Evolutionary conservation across 1,139 yeast species (phyloP), one percentile per base, ranked within the genome.

Genomic region (Scheffersomyces cryptocercus): DNA sequence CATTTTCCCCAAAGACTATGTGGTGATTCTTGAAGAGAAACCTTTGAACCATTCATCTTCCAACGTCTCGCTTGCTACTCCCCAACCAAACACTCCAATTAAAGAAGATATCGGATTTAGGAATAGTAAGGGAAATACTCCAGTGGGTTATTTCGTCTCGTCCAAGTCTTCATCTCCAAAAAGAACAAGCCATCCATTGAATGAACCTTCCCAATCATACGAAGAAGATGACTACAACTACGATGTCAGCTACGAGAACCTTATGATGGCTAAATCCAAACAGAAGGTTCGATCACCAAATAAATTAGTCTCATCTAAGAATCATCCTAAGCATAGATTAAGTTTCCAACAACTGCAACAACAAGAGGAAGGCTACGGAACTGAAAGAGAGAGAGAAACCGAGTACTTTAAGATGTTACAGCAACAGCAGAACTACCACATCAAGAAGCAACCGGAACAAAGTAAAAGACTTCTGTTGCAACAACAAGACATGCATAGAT

Each of bases 1-100:
- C 0, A 75, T 82, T 42, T 91, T 93, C 56, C 98, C 98, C 1
- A 78, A 84, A 40, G 93, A 90, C 56, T 91, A 86, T 60, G 97
- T 90, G n/a, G 83, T 81, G 47, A 59, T 77, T 38, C 65, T 81
- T 40, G 79, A 70, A 42, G 36, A 29, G 30, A 20, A 20, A 6
- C 26, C 26, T 5, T 47, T 53, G 36, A 45, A 52, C 31, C 48
- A 47, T 35, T 52, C 55, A 10, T 40, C 46, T 15, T 50, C 58
- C 39, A 48, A 41, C 20, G 24, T 40, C 15, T 49, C 55, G 46
- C 44, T 56, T 38, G 38, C 43, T 26, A 44, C 40, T 43, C 49
- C 51, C 37, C 39, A 44, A 39, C 29, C 55, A 30, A 44, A 45
- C 38, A 50, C 61, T 43, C 52, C 60, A 35, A 35, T 38, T 35